These are phyloP conservation scores for Dictyostelium gargantuum DNA, from an alignment of 208 protist genomes.

Conservation along the genomic window DNA sequence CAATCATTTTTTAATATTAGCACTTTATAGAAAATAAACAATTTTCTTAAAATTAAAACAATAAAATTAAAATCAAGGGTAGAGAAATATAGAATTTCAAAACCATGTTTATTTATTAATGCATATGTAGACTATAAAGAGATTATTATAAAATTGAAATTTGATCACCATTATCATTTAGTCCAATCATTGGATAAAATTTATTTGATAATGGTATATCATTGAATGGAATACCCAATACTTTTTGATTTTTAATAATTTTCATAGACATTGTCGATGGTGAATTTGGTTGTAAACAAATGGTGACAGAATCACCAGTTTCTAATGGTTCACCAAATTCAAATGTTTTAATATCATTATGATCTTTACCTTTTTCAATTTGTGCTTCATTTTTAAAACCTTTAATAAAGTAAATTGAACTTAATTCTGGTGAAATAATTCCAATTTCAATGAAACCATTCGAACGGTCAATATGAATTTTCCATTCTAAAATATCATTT, in stretches of 20 bases:
- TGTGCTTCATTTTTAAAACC: conserved; percentile 10
- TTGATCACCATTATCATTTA: conserved; percentile 41
- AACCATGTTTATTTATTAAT: too few species aligned
- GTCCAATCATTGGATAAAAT: conserved; percentile 38
- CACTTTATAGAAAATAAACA: too few species aligned
- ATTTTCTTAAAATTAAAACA: too few species aligned
- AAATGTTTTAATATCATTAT: not conserved
- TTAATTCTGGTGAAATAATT: not conserved
- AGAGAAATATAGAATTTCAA: too few species aligned
- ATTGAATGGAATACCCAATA: not conserved
- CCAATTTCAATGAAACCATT: conserved; percentile 25
- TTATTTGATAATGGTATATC: not conserved
- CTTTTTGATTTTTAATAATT: not conserved
- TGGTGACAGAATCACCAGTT: not conserved
- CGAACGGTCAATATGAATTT: not conserved
- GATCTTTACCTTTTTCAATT: not conserved
- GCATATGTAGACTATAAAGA: too few species aligned
- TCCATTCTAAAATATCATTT: not conserved
- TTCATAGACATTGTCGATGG: not conserved
- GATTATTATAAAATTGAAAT: not conserved
- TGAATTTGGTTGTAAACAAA: not conserved
- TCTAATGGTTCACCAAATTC: not conserved
- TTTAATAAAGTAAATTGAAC: not conserved
- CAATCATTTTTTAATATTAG: not conserved
- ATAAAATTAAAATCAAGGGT: too few species aligned